These are phyloP conservation scores for Pistacia integerrima DNA, from an alignment of 345 rosid genomes.

Conservation along the genomic window DNA sequence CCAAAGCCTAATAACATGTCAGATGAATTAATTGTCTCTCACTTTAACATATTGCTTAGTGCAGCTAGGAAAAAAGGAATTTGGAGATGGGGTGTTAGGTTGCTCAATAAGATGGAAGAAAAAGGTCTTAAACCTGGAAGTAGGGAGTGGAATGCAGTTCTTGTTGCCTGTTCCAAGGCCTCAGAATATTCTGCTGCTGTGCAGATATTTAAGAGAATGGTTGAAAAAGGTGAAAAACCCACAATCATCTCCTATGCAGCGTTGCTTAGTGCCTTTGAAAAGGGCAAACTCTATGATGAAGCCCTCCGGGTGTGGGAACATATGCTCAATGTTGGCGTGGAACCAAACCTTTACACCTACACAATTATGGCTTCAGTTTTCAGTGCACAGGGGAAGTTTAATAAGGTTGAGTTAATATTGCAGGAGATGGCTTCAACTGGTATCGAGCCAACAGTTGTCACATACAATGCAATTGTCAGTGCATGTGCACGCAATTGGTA, in stretches of 20 bases:
- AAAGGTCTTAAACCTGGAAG: conserved; percentile 82
- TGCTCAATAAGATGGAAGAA: conserved; percentile 88
- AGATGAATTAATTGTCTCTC: conserved; percentile 67
- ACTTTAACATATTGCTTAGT: conserved; percentile 66
- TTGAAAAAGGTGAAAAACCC: conserved; percentile 85
- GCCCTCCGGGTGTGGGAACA: conserved; percentile 89
- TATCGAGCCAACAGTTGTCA: conserved; percentile 76
- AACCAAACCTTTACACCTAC: conserved; percentile 72
- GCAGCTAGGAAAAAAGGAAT: conserved; percentile 82
- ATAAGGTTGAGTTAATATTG: conserved; percentile 60
- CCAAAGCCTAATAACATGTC: conserved; percentile 86
- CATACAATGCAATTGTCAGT: conserved; percentile 87
- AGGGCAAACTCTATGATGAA: conserved; percentile 82
- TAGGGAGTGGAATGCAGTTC: conserved; percentile 85
- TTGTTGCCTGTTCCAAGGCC: conserved; percentile 90
- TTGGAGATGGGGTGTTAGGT: conserved; percentile 86
- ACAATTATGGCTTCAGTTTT: conserved; percentile 87
- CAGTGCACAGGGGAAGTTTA: conserved; percentile 65
- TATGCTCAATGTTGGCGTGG: conserved; percentile 76
- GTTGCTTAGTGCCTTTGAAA: conserved; percentile 82
- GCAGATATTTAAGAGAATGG: conserved; percentile 81
- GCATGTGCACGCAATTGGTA: conserved; percentile 52
- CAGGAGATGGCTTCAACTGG: conserved; percentile 66
- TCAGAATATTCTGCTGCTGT: conserved; percentile 75
- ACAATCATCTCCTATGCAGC: conserved; percentile 88